These are phyloP conservation scores for Plasmodium gaboni DNA, from an alignment of 169 alveolate species.

Conservation along the genomic window DNA sequence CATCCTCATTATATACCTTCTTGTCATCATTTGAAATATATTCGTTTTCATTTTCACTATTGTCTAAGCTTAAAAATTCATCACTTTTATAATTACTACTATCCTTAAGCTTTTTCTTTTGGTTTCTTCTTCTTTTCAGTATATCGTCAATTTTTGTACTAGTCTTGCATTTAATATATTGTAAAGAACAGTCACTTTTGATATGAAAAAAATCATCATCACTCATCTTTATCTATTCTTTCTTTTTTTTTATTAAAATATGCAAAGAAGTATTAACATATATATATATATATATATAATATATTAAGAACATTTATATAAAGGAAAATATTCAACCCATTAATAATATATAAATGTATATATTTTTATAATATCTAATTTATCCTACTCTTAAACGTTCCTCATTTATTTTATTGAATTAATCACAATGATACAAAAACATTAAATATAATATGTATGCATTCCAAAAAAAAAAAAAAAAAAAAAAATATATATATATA, in stretches of 20 bases:
- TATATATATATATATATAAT: not conserved
- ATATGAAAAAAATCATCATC: slow-evolving; percentile 75
- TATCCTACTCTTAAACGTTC: no score
- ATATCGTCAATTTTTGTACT: slow-evolving; percentile 75
- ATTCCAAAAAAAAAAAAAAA: no score
- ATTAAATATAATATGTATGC: no score
- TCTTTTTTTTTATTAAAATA: not conserved
- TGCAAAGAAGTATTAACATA: not conserved
- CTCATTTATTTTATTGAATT: no score
- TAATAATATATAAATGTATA: no score
- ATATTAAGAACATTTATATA: not conserved
- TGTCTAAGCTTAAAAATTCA: slow-evolving; percentile 3
- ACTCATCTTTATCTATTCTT: slow-evolving; percentile 42
- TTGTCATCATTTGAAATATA: not conserved
- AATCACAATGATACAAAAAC: no score
- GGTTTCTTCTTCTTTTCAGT: slow-evolving; percentile 49
- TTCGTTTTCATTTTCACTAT: not conserved
- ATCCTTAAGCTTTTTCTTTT: slow-evolving; percentile 12
- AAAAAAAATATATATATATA: no score
- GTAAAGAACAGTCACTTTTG: slow-evolving; percentile 39
- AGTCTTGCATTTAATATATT: slow-evolving; percentile 62
- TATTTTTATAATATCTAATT: no score
- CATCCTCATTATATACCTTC: not conserved
- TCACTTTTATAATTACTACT: slow-evolving; percentile 1
- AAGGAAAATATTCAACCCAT: no score